These are phyloP conservation scores for Mucor velutinosus DNA, from an alignment of 371 early-diverging fungal species.

Conservation along the genomic window DNA sequence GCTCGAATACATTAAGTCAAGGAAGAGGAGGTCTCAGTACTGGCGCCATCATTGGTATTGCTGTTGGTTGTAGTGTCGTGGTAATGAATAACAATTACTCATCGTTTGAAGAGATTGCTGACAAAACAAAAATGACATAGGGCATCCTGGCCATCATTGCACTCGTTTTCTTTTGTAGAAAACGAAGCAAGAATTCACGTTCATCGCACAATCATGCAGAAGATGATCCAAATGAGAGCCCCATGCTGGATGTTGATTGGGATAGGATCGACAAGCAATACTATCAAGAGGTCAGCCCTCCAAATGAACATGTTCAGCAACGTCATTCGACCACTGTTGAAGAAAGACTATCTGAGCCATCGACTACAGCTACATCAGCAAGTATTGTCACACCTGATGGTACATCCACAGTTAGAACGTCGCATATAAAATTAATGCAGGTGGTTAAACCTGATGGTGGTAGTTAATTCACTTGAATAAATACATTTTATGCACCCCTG, in stretches of 20 bases:
- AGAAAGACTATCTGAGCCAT: neutral
- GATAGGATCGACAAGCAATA: neutral
- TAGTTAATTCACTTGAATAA: no score
- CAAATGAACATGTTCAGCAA: neutral
- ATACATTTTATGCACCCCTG: no score
- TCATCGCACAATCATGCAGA: neutral
- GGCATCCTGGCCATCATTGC: neutral
- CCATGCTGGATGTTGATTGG: neutral
- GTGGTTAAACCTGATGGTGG: neutral
- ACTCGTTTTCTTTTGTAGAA: neutral
- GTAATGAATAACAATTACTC: neutral
- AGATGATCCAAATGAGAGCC: neutral
- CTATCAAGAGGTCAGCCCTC: neutral
- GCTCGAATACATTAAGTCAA: neutral
- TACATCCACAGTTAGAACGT: neutral
- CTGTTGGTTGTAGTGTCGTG: neutral
- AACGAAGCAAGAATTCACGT: neutral
- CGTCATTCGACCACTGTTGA: neutral
- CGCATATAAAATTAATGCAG: neutral
- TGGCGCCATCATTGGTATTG: constrained; percentile 1
- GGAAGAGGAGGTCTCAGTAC: neutral
- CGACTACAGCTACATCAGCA: neutral
- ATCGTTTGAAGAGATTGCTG: neutral
- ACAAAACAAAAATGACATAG: neutral
- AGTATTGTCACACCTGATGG: neutral